phyloP scores from a whole-genome alignment of 2,329 filamentous ascomycete genomes.

The Chalara sp. region DNA sequence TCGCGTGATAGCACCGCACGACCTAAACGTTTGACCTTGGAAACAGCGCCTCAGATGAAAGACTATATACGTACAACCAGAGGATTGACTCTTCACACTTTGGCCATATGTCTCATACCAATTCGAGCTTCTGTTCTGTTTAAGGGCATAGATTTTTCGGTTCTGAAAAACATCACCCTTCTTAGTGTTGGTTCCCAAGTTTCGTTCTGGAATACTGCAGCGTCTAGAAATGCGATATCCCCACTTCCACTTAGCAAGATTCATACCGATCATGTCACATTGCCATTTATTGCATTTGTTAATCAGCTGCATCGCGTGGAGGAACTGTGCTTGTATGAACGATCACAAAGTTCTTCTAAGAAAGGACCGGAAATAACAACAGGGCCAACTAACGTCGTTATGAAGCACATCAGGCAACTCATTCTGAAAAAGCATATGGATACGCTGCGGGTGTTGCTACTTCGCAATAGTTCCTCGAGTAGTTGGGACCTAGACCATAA shows the following conservation, averaged over 20 bases:
- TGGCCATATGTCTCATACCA: slow-evolving; percentile 53
- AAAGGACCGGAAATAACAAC: slow-evolving; percentile 45
- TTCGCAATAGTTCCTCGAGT: slow-evolving; percentile 46
- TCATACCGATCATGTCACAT: slow-evolving; percentile 56
- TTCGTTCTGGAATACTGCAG: slow-evolving; percentile 50
- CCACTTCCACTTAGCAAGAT: slow-evolving; percentile 50
- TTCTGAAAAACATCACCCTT: slow-evolving; percentile 50
- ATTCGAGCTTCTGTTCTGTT: slow-evolving; percentile 51
- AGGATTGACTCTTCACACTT: slow-evolving; percentile 47
- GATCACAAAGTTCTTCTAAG: slow-evolving; percentile 23
- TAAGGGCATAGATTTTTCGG: slow-evolving; percentile 48
- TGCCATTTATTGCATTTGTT: slow-evolving; percentile 46
- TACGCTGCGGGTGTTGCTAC: slow-evolving; percentile 49
- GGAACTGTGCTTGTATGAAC: slow-evolving; percentile 55
- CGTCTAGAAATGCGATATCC: slow-evolving; percentile 44
- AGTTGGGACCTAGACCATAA: slow-evolving; percentile 53
- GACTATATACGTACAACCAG: slow-evolving; percentile 52
- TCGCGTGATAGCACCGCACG: neutral
- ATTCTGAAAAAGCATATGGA: slow-evolving; percentile 51
- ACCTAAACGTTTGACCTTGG: too few relatives aligned
- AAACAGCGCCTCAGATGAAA: slow-evolving; percentile 17
- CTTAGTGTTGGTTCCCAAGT: slow-evolving; percentile 58
- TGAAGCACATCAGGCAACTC: slow-evolving; percentile 51
- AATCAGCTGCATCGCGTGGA: slow-evolving; percentile 44
- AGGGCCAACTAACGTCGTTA: slow-evolving; percentile 40